These are phyloP conservation scores for Wakefieldia striispora DNA, from an alignment of 768 basidiomycete species.

Conservation along the genomic window DNA sequence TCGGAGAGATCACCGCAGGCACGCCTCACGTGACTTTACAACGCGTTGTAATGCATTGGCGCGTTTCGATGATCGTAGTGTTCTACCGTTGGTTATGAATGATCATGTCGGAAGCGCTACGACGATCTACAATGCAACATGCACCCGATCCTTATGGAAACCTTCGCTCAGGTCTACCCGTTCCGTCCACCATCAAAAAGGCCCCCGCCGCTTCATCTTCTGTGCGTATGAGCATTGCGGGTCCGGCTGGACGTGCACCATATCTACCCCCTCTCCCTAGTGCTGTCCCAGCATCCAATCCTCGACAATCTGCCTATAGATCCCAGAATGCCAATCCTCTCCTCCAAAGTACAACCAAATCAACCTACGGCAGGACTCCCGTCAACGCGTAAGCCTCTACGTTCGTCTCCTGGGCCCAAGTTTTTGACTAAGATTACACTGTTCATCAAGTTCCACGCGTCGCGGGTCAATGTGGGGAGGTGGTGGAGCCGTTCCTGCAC, in stretches of 20 bases:
- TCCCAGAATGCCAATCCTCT: constrained; percentile 70
- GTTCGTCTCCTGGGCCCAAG: background rate
- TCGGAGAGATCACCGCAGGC: too few species aligned
- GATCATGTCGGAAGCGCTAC: constrained; percentile 47
- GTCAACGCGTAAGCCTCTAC: constrained; percentile 51
- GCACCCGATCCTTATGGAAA: constrained; percentile 47
- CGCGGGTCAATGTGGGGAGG: constrained; percentile 75
- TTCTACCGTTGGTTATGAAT: too few species aligned
- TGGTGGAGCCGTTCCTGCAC: constrained; percentile 41
- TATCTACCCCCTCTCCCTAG: constrained; percentile 38
- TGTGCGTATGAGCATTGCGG: constrained; percentile 72
- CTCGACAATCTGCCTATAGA: constrained; percentile 66
- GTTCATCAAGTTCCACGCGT: constrained; percentile 54
- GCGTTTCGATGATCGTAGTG: constrained; percentile 1
- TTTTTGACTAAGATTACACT: constrained; percentile 5
- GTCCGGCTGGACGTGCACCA: constrained; percentile 64
- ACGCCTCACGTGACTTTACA: constrained; percentile 22
- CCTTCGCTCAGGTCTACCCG: constrained; percentile 63
- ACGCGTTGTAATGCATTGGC: too few species aligned
- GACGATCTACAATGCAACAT: constrained; percentile 60
- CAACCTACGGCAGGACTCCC: constrained; percentile 70
- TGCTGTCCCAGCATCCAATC: constrained; percentile 45
- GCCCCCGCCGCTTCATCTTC: constrained; percentile 41
- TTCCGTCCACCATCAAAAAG: constrained; percentile 77
- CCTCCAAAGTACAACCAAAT: constrained; percentile 66